Base-by-base conservation (phyloP, 2,329 filamentous ascomycete genomes). In the Aspergillus aculeatus region DNA sequence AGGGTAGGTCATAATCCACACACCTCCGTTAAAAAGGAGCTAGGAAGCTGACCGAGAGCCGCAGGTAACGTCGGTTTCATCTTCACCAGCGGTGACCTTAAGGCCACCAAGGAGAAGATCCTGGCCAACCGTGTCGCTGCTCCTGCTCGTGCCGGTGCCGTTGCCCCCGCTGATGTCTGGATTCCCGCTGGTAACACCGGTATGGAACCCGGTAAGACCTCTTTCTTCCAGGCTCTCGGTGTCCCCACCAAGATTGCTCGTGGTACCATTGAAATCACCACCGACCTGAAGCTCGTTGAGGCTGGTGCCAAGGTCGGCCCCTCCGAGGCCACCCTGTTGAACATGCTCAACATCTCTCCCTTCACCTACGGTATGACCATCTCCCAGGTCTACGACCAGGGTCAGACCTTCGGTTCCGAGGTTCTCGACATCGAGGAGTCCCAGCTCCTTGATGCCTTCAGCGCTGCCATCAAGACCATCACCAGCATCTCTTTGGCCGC, bases 151-250 rank as follows among this genome's bases (percentile, higher is more conserved):
- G 94, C 95, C 75, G 96, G 96, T 89, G 95, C 96, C 76, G 76
- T 99, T 73, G 96, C 95, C 71, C 95, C 96, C 70, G 82, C 78
- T 76, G 96, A 99, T 81, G 95, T 99, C 79, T 99, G 83, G 85
- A 81, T 99, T 71, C 95, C 95, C 70, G 95, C 93, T 73, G 95
- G 95, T 83, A 99, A 99, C 90, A 99, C 95, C 76, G 95, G 95
- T 84, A 99, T 99, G 95, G 95, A 99, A 83, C 96, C 95, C 79
- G 96, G 96, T 82, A 99, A 99, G 91, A 99, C 95, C 77, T 98
- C 95, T 79, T 99, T 99, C 92, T 99, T 99, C 93, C 95, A 99
- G 89, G 95, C 95, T 76, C 95, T 99, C 83, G 94, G 94, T 92
- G 92, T 99, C 80, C 95, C 95, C 79, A 99, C 95, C 88, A 99